Conservation (phyloP, 2,329 filamentous ascomycete genomes). For the Talaromyces rugulosus region DNA sequence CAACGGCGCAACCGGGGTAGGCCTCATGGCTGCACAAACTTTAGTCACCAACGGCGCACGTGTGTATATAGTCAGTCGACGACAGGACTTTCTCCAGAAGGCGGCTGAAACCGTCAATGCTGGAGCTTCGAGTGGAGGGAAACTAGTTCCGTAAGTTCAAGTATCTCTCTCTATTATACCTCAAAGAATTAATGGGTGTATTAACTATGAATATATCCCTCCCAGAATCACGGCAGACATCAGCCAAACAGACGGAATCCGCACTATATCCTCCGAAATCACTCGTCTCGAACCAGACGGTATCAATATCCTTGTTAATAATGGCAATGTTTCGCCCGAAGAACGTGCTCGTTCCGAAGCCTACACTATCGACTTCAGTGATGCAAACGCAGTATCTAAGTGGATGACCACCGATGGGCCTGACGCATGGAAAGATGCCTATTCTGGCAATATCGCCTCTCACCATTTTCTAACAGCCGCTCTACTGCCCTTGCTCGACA, state of each 20-base stretch:
- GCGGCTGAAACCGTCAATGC: constrained; percentile 44
- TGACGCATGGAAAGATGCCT: constrained; percentile 47
- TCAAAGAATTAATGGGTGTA: background rate
- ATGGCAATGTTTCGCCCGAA: constrained; percentile 46
- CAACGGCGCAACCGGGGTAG: constrained; percentile 45
- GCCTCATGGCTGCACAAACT: constrained; percentile 45
- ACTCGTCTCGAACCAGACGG: constrained; percentile 50
- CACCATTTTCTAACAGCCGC: constrained; percentile 53
- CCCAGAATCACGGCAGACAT: constrained; percentile 38
- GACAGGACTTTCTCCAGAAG: constrained; percentile 42
- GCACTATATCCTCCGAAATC: constrained; percentile 47
- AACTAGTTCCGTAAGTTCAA: constrained; percentile 39
- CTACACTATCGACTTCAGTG: constrained; percentile 13
- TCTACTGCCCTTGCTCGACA: constrained; percentile 52
- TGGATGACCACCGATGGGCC: constrained; percentile 22
- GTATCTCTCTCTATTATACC: background rate
- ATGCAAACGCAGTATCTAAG: constrained; percentile 11
- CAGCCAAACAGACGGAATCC: constrained; percentile 49
- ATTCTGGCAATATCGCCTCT: constrained; percentile 47
- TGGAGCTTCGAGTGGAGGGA: constrained; percentile 22
- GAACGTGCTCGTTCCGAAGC: constrained; percentile 47
- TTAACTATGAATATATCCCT: background rate
- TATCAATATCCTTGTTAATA: constrained; percentile 45
- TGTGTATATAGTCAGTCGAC: constrained; percentile 47
- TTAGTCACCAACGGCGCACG: constrained; percentile 46